A percentile compares a stretch with the other conserved stretches of the same genome.
Evolutionary conservation across 345 rosid species (phyloP).

Genomic region (Gynandropsis gynandra): DNA sequence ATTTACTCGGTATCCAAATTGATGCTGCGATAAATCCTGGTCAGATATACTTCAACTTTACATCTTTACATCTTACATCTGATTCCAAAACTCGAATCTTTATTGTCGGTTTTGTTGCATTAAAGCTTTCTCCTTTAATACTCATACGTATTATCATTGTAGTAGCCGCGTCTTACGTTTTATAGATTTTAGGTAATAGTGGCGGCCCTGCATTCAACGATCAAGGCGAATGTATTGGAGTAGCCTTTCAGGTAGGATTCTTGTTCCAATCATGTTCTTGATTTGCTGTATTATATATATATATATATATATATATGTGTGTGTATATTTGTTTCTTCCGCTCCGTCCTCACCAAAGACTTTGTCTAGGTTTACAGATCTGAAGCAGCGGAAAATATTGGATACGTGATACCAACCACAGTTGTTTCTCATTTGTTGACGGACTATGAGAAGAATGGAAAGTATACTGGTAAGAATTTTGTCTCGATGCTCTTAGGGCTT

Average conservation of each 20-base stretch:
- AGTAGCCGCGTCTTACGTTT: no score
- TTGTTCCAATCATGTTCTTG: slow-evolving; percentile 12
- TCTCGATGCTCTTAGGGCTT: no score
- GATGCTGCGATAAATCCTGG: slow-evolving; percentile 98
- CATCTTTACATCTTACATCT: no score
- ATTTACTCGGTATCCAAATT: slow-evolving; percentile 83
- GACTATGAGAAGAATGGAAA: slow-evolving; percentile 83
- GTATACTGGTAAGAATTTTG: slow-evolving; percentile 64
- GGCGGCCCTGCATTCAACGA: slow-evolving; percentile 99
- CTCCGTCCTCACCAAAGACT: slow-evolving; percentile 31
- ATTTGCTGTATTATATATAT: no score
- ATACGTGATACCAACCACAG: slow-evolving; percentile 93
- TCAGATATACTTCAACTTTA: no score
- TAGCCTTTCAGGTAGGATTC: slow-evolving; percentile 73
- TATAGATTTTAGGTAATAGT: no score
- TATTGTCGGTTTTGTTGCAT: no score
- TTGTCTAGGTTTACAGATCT: slow-evolving; percentile 97
- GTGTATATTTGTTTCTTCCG: neutral
- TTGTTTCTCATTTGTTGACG: slow-evolving; percentile 66
- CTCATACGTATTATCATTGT: no score
- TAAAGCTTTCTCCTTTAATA: no score
- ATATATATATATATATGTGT: no score
- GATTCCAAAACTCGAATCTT: no score
- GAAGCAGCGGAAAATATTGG: slow-evolving; percentile 90
- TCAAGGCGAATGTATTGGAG: slow-evolving; percentile 81